Conservation (phyloP, 2,329 filamentous ascomycete genomes). For the Grosmannia clavigera region DNA sequence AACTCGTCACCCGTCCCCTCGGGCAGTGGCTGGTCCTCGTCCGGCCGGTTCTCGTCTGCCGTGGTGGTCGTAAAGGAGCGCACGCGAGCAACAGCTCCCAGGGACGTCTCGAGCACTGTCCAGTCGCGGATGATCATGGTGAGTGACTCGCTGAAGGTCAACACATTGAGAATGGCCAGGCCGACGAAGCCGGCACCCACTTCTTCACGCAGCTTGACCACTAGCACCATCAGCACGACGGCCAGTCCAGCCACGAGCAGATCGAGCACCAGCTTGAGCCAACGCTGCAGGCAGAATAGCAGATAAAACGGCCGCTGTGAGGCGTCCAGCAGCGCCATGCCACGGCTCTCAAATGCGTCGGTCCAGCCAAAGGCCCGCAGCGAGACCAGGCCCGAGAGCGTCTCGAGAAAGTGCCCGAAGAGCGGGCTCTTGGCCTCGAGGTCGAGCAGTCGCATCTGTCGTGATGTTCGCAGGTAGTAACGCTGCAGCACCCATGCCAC, state of each 20-base stretch:
- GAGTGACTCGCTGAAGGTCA: conserved; percentile 1
- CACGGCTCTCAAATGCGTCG: conserved; percentile 26
- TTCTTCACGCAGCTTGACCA: conserved; percentile 17
- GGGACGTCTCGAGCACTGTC: conserved; percentile 14
- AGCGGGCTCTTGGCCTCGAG: conserved; percentile 37
- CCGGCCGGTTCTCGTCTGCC: conserved; percentile 8
- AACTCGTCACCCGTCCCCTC: too few species aligned
- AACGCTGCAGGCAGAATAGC: conserved; percentile 42
- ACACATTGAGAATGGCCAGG: conserved; percentile 18
- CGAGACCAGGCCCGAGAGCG: conserved; percentile 32
- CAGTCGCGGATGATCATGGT: conserved; percentile 11
- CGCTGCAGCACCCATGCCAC: conserved; percentile 9
- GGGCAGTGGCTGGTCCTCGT: neutral
- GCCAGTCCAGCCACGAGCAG: conserved; percentile 22
- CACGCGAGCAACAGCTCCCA: conserved; percentile 14
- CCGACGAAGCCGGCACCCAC: conserved; percentile 16
- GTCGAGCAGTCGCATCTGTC: conserved; percentile 37
- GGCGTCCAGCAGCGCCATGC: conserved; percentile 32
- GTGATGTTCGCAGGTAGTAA: conserved; percentile 35
- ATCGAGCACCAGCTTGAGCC: conserved; percentile 28
- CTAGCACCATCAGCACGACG: conserved; percentile 21
- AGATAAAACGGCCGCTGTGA: conserved; percentile 47
- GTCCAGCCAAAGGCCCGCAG: conserved; percentile 43
- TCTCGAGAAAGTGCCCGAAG: conserved; percentile 30
- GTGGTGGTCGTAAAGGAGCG: neutral